phyloP scores from a whole-genome alignment of 345 rosid genomes.

The Aurinia saxatilis region DNA sequence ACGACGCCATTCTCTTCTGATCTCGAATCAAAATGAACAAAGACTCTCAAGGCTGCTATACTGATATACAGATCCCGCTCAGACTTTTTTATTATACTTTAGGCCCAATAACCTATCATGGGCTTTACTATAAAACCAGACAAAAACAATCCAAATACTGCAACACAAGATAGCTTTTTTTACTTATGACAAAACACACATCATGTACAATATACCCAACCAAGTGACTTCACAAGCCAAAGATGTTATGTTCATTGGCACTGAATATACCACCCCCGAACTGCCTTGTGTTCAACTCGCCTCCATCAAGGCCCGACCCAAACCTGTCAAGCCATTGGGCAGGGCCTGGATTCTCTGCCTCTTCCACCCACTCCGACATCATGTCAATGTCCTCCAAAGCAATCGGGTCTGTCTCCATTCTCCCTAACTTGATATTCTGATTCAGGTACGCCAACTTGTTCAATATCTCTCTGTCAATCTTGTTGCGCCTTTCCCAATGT shows the following conservation, averaged over 20 bases:
- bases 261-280: conserved; percentile 59
- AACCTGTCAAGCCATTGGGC: conserved; percentile 83
- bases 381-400: conserved; percentile 71
- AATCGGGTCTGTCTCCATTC: conserved; percentile 57
- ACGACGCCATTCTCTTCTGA: conserved; percentile 27
- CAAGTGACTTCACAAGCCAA: conserved; percentile 46
- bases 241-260: conserved; percentile 45
- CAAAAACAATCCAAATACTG: neutral
- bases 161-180: neutral
- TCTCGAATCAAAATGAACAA: neutral
- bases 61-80: neutral
- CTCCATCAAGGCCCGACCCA: conserved; percentile 67
- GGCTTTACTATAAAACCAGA: neutral
- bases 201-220: neutral
- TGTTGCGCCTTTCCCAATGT: conserved; percentile 77
- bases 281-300: conserved; percentile 78
- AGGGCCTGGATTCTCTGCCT: conserved; percentile 60
- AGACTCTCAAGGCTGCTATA: no score
- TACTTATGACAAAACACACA: neutral
- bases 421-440: conserved; percentile 70
- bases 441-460: conserved; percentile 57
- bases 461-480: conserved; percentile 69
- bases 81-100: neutral
- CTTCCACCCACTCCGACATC: conserved; percentile 96
- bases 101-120: neutral